Conservation (phyloP, 1,284 basidiomycete species). For the Peniophora sp. region DNA sequence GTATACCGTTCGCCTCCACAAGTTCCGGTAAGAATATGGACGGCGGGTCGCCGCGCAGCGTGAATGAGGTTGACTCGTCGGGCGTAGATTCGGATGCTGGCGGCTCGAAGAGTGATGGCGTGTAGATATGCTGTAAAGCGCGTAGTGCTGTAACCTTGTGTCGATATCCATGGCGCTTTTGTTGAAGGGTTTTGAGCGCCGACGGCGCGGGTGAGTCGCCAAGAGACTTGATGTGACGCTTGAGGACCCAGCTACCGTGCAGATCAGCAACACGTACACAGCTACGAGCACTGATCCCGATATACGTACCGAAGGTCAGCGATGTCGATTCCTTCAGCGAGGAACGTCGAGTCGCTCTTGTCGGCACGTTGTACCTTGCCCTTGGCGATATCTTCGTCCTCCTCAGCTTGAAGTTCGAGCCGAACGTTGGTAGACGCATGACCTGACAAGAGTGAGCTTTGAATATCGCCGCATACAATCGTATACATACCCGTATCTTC, state of each 20-base stretch:
- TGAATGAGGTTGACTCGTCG: background rate
- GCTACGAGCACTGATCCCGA: background rate
- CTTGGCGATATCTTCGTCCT: conserved; percentile 3
- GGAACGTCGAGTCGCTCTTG: conserved; percentile 7
- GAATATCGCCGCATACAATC: background rate
- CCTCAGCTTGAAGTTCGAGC: conserved; percentile 7
- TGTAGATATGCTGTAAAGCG: conserved; percentile 1
- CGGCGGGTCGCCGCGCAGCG: background rate
- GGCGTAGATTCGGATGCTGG: too few relatives aligned
- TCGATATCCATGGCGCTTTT: too few relatives aligned
- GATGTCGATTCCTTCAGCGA: conserved; percentile 13
- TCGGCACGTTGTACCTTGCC: conserved; percentile 5
- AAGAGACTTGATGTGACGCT: background rate
- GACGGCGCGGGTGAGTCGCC: background rate
- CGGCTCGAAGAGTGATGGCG: too few relatives aligned
- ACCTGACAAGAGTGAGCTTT: background rate
- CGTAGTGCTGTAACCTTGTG: too few relatives aligned
- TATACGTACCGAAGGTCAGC: conserved; percentile 13
- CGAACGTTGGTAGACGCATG: background rate
- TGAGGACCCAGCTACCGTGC: background rate
- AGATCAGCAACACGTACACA: background rate
- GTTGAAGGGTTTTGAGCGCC: too few relatives aligned
- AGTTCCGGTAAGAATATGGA: background rate
- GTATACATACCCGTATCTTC: conserved; percentile 5
- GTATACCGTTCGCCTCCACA: too few relatives aligned